Base-by-base conservation (phyloP, 2,329 filamentous ascomycete species). In the Penicillium rolfsii region DNA sequence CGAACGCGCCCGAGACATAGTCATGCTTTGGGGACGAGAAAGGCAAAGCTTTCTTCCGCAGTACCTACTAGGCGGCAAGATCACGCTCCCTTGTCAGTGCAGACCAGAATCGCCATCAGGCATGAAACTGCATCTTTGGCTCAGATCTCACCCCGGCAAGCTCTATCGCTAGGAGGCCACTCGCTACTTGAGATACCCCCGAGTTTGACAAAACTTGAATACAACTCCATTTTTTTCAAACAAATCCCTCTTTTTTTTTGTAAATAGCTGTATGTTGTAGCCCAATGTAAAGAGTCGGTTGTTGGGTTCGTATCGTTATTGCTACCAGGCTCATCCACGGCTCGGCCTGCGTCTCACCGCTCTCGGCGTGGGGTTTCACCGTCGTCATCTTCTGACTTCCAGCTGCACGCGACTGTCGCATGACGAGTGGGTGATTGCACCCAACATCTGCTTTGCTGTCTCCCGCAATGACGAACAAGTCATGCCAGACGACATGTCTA, bases 401-500 rank as follows among this genome's bases (percentile, higher is more conserved):
- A 36, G 11, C 52, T 40, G 6, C 33, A 36, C 24, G 35, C 49
- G 41, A n/a, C 35, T 36, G 12, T 41, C 35, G 5, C 24, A n/a
- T 22, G 9, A 28, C 28, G n/a, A 49, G 12, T n/a, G 19, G 28
- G 11, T 43, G 28, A 36, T 26, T 52, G 14, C 26, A 19, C 36
- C 43, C 45, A 24, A 12, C 16, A n/a, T 46, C 43, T 52, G 26
- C 41, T 41, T 41, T 59, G 19, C 28, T 30, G 22, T 30, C 40
- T 19, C 11, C 19, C n/a, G 19, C 12, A 30, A 49, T 54, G 43
- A 49, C 14, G 40, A 14, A 24, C 24, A 36, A 62, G 46, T 30
- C 35, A 77, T 77, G 74, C 72, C 74, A 59, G 71, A 75, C 63
- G 70, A 73, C 60, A 77, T 80, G 77, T 79, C 77, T 60, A 78